Conservation (phyloP, 768 basidiomycete species). For the Royoungia palumana region DNA sequence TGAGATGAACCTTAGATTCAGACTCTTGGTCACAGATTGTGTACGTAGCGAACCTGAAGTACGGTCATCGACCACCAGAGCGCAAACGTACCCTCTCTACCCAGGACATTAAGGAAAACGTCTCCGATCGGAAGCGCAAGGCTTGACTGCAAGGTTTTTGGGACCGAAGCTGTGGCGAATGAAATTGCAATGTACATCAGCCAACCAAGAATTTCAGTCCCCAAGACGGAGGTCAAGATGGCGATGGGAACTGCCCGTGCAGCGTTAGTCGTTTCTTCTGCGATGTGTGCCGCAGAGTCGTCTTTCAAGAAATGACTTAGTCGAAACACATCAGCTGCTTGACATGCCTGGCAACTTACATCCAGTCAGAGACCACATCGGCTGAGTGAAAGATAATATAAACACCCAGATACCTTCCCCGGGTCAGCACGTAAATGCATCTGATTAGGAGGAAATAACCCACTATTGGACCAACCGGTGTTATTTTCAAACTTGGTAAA, state of each 20-base stretch:
- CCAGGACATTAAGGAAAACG: slow-evolving; percentile 38
- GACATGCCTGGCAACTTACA: slow-evolving; percentile 9
- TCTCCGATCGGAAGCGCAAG: slow-evolving; percentile 40
- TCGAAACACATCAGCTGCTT: not conserved
- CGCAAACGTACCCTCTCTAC: slow-evolving; percentile 40
- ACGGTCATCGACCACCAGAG: slow-evolving; percentile 44
- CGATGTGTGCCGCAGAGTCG: slow-evolving; percentile 47
- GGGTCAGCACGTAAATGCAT: not conserved
- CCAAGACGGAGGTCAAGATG: slow-evolving; percentile 40
- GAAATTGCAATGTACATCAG: slow-evolving; percentile 41
- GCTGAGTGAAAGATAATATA: slow-evolving; percentile 22
- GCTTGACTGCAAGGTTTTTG: slow-evolving; percentile 29
- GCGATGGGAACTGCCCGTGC: slow-evolving; percentile 43
- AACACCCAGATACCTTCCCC: slow-evolving; percentile 21
- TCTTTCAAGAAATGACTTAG: slow-evolving; percentile 25
- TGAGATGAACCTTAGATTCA: slow-evolving; percentile 9
- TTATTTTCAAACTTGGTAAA: slow-evolving; percentile 27
- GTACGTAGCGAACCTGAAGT: slow-evolving; percentile 36
- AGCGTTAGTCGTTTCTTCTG: slow-evolving; percentile 45
- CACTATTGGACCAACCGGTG: slow-evolving; percentile 21
- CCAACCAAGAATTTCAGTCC: slow-evolving; percentile 41
- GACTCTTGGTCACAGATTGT: not conserved
- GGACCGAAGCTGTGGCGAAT: slow-evolving; percentile 40
- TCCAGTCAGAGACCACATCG: slow-evolving; percentile 26
- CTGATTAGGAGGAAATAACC: not conserved